These are phyloP conservation scores for Phytophthora uliginosa DNA, from an alignment of 352 stramenopile species.

Conservation along the genomic window DNA sequence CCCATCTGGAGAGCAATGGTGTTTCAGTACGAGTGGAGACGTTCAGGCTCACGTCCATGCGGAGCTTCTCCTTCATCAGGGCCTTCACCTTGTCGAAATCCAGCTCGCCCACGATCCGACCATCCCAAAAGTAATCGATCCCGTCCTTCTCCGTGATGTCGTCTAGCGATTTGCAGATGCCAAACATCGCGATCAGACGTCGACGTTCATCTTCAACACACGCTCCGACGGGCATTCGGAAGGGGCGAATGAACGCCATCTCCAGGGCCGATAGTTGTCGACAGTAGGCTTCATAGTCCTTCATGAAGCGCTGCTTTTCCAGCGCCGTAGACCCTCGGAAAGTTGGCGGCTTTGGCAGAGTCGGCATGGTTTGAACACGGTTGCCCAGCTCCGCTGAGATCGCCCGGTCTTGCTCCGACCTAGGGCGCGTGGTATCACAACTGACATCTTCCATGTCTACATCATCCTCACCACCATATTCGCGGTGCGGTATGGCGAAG, in stretches of 20 bases:
- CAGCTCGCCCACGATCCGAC: neutral
- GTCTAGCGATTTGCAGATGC: neutral
- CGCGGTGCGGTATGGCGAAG: neutral
- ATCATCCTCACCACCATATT: neutral
- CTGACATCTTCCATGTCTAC: constrained; percentile 11
- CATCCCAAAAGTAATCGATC: neutral
- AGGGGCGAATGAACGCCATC: neutral
- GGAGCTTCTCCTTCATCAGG: neutral
- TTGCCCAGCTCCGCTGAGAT: neutral
- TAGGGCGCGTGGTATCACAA: neutral
- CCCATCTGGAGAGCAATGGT: too few relatives aligned
- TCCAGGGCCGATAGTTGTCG: constrained; percentile 4
- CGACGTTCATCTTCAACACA: neutral
- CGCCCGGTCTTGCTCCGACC: neutral
- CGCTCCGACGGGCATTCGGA: neutral
- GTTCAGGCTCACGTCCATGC: neutral
- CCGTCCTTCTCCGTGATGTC: neutral
- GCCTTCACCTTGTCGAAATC: neutral
- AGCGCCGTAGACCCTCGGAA: constrained; percentile 8
- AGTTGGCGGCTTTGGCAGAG: constrained; percentile 4
- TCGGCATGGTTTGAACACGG: constrained; percentile 17
- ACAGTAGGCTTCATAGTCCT: constrained; percentile 17
- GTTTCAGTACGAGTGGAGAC: too few relatives aligned
- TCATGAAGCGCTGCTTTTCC: constrained; percentile 17
- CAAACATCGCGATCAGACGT: neutral